Evolutionary conservation across 148 eudicot genomes (phyloP), one percentile per base, ranked within the genome.

Genomic region (Linanthus parryae): DNA sequence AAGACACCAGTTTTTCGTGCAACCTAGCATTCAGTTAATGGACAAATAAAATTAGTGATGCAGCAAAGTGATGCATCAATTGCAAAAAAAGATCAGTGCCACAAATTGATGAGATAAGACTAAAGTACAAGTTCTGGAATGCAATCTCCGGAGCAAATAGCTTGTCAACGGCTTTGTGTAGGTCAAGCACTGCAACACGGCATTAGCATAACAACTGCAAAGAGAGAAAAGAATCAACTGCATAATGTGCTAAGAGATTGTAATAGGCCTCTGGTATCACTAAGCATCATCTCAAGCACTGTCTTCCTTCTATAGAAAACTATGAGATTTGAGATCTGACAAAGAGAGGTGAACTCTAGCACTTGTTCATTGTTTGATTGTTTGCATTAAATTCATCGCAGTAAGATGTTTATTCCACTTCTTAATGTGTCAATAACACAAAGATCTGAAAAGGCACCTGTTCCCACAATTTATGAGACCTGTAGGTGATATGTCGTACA

Each of bases 181-280:
- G 28, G 80, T 73, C 73, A 90, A 62, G 57, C 97, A 90, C 77
- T 90, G 97, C 80, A 90, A 64, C 34, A 86, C 97, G 47, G 97
- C 97, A 83, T 90, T 90, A 45, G 95, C 95, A 65, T 90, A 90
- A 65, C 97, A 90, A 56, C 97, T 90, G 97, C 88, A 75, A 53
- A 50, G 5, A 61, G 45, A 47, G 54, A 64, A 63, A 48, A 29
- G 37, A 23, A 63, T 58, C 10, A 51, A 57, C 49, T 43, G 14
- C 27, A 58, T 44, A 59, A 4, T 2, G 22, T 20, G 14, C 26
- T 14, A 26, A 45, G n/a, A 48, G 2, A 3, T 25, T 4, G 15
- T 1, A n/a, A 23, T 2, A 17, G 4, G 19, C 33, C n/a, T n/a
- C n/a, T n/a, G n/a, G n/a, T n/a, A n/a, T n/a, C n/a, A n/a, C n/a